Evolutionary conservation across 1,139 yeast species (phyloP).

Genomic region (Kurtzmaniella quercitrusa): DNA sequence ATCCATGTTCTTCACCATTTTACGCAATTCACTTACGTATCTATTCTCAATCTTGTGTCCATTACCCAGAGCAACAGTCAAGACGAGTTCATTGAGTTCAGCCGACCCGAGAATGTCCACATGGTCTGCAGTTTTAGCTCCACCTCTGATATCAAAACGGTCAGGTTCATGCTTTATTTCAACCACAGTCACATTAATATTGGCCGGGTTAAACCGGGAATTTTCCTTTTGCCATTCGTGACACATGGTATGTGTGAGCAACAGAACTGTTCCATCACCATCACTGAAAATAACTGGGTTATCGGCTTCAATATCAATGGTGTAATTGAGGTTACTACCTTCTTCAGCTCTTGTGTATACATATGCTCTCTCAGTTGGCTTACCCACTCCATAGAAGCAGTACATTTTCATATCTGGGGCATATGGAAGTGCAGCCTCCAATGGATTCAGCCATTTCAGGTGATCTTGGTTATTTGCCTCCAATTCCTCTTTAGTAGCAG

Average conservation of each 20-base stretch:
- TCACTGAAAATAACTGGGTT: conserved; percentile 76
- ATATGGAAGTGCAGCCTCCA: conserved; percentile 84
- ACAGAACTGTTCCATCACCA: conserved; percentile 94
- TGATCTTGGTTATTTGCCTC: conserved; percentile 61
- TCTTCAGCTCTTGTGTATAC: conserved; percentile 67
- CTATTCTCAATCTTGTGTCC: conserved; percentile 64
- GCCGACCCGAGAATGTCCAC: conserved; percentile 95
- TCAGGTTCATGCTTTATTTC: conserved; percentile 95
- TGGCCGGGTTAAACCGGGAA: conserved; percentile 80
- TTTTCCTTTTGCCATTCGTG: conserved; percentile 80
- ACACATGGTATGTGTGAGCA: conserved; percentile 71
- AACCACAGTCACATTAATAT: conserved; percentile 66
- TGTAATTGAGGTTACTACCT: conserved; percentile 52
- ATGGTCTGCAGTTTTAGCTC: conserved; percentile 96
- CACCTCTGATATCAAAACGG: conserved; percentile 90
- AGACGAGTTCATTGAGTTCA: conserved; percentile 78
- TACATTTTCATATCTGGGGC: conserved; percentile 90
- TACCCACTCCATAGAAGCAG: conserved; percentile 94
- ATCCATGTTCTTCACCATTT: conserved; percentile 47
- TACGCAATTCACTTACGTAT: conserved; percentile 54
- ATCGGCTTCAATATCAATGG: conserved; percentile 57
- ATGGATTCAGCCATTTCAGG: conserved; percentile 86
- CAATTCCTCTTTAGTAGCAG: conserved; percentile 57
- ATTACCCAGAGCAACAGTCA: conserved; percentile 77
- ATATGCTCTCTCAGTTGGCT: conserved; percentile 92